Evolutionary conservation across 1,139 yeast genomes (phyloP).

Genomic region (Yamadazyma atmosphaerica): DNA sequence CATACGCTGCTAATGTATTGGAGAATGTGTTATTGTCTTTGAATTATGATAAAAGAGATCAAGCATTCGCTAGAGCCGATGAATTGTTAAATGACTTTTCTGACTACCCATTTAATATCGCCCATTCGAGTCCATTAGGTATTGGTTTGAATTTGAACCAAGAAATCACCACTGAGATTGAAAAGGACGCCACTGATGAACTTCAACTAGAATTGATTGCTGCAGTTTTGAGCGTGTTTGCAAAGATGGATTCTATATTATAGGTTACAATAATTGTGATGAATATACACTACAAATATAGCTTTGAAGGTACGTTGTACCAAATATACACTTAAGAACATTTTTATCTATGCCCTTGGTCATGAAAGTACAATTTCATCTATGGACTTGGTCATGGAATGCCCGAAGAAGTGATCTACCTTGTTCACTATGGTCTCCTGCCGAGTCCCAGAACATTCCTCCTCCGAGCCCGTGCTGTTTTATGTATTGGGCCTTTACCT

Average conservation of each 20-base stretch:
- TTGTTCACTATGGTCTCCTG: constrained; percentile 59
- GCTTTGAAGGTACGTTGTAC: no score
- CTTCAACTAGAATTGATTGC: constrained; percentile 86
- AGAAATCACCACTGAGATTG: constrained; percentile 69
- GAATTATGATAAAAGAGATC: constrained; percentile 87
- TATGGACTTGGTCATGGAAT: constrained; percentile 38
- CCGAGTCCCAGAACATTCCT: constrained; percentile 94
- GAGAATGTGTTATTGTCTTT: constrained; percentile 83
- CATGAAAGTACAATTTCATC: not conserved
- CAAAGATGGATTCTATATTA: constrained; percentile 58
- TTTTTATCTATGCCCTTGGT: no score
- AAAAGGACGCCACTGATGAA: constrained; percentile 53
- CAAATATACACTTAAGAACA: no score
- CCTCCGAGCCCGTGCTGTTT: constrained; percentile 59
- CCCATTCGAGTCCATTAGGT: constrained; percentile 59
- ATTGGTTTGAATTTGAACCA: constrained; percentile 74
- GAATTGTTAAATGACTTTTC: constrained; percentile 81
- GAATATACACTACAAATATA: not conserved
- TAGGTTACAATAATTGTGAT: constrained; percentile 23
- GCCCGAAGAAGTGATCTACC: constrained; percentile 24
- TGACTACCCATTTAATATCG: constrained; percentile 77
- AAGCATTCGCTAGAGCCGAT: constrained; percentile 91
- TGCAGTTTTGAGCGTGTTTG: constrained; percentile 70
- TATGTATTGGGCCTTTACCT: constrained; percentile 62
- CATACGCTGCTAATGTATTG: constrained; percentile 94